Evolutionary conservation across 805 yeast genomes (phyloP), one percentile per base, ranked within the genome.

Genomic region (Lachancea cidri): DNA sequence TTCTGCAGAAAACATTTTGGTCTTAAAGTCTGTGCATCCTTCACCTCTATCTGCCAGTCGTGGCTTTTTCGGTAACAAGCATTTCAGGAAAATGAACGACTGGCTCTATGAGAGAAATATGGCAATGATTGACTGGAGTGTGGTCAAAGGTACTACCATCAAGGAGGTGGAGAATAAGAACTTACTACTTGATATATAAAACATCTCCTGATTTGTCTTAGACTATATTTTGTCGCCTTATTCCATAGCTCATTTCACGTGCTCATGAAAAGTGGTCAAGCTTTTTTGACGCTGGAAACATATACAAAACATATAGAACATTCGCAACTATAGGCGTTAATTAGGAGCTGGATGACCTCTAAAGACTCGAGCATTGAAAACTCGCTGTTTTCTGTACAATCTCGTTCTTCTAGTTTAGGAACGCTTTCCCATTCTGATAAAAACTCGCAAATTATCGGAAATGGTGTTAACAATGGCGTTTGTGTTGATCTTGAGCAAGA

Each of bases 1-100:
- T 2, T 29, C 39, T 7, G 35, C 45, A 9, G 33, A 61, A 3
- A 60, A 67, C 29, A 72, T 79, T 42, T 53, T 73, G 32, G 76
- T 86, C 0, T 64, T 93, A 19, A 74, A 73, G 46, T 72, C 87
- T 0, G 97, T 88, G 0, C 99, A 93, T 63, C 99, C 99, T 1
- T 84, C 95, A 19, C 99, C 99, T 1, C 66, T 93, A 37, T 84
- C 95, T 47, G 98, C 98, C 0, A 72, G 83, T 15, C 96, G 93
- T 2, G 66, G 66, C 0, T 93, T 84, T 61, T 89, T 91, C 52
- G 80, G 80, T 2, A 79, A 83, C 50, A 65, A 69, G 17, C 96
- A 87, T 54, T 91, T 88, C 62, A 70, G 60, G 38, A 73, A 75
- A 55, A 79, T 91, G 33, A 91, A 93, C 58, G 77, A 77, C 5